phyloP scores from a whole-genome alignment of 2,329 filamentous ascomycete genomes.

The Monosporascus sp. region DNA sequence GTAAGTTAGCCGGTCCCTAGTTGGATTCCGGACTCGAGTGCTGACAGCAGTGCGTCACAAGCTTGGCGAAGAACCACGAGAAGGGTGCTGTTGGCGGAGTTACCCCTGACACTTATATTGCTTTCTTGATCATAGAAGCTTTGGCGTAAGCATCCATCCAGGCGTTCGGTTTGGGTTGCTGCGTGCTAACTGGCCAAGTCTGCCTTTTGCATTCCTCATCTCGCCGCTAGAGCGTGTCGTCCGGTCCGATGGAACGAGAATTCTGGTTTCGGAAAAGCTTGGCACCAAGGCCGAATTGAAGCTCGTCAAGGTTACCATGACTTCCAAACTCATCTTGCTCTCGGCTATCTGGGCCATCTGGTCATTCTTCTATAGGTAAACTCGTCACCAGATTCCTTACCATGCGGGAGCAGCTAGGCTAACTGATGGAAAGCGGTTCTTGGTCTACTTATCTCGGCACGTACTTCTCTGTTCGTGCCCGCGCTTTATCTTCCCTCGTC shows the following conservation, averaged over 20 bases:
- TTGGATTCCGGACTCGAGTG: neutral
- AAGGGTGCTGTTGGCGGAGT: slow-evolving; percentile 31
- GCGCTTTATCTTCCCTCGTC: slow-evolving; percentile 37
- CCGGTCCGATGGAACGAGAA: slow-evolving; percentile 37
- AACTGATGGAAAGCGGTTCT: slow-evolving; percentile 27
- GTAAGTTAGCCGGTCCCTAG: slow-evolving; percentile 18
- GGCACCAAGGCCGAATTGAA: slow-evolving; percentile 33
- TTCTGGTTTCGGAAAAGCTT: slow-evolving; percentile 34
- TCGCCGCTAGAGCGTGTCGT: slow-evolving; percentile 39
- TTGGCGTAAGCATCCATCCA: slow-evolving; percentile 28
- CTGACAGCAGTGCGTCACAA: slow-evolving; percentile 7
- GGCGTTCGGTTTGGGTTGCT: neutral
- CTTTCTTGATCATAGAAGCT: slow-evolving; percentile 41
- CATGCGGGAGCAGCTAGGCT: neutral
- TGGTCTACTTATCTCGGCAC: slow-evolving; percentile 40
- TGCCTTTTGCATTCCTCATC: slow-evolving; percentile 41
- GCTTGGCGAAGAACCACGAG: slow-evolving; percentile 31
- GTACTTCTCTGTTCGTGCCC: slow-evolving; percentile 38
- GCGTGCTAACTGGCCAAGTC: slow-evolving; percentile 10
- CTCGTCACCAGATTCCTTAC: neutral
- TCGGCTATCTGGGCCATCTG: slow-evolving; percentile 37
- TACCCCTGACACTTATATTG: slow-evolving; percentile 38
- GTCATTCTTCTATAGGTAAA: slow-evolving; percentile 38
- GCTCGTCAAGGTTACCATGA: slow-evolving; percentile 32
- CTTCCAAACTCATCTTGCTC: slow-evolving; percentile 33